Evolutionary conservation across 306 rosid species (phyloP).

Genomic region (Carpinus viminea): DNA sequence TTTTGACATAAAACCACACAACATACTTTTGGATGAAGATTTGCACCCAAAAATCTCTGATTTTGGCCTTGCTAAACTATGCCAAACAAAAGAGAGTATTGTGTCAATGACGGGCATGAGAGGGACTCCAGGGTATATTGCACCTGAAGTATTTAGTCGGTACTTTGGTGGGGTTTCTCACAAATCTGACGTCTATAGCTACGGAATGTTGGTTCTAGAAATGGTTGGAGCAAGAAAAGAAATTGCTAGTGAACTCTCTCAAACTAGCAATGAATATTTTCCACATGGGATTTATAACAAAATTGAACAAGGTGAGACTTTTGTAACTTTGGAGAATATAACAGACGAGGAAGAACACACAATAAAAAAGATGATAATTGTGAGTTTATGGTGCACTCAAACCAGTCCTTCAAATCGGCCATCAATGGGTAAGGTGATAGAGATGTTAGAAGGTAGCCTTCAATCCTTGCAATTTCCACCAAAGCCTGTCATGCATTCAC

Average conservation of each 20-base stretch:
- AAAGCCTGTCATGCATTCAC: constrained; percentile 29
- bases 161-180: constrained; percentile 30
- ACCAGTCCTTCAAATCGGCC: constrained; percentile 35
- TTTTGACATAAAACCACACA: constrained; percentile 24
- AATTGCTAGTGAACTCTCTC: constrained; percentile 1
- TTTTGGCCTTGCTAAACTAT: constrained; percentile 41
- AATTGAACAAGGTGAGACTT: constrained; percentile 13
- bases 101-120: constrained; percentile 32
- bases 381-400: constrained; percentile 44
- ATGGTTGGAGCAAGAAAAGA: constrained; percentile 38
- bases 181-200: constrained; percentile 42
- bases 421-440: constrained; percentile 38
- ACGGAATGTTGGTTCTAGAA: constrained; percentile 42
- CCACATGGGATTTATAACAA: constrained; percentile 31
- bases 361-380: constrained; percentile 27
- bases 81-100: constrained; percentile 33
- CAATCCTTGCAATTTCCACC: constrained; percentile 34
- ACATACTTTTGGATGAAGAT: background rate
- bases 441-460: constrained; percentile 39
- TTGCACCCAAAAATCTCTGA: constrained; percentile 41
- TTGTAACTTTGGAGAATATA: too few species aligned
- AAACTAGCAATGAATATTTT: constrained; percentile 23
- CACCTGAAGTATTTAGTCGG: constrained; percentile 32
- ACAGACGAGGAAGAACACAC: constrained; percentile 29
- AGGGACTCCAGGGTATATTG: constrained; percentile 38